phyloP scores from a whole-genome alignment of 345 rosid species.

The Populus nigra region DNA sequence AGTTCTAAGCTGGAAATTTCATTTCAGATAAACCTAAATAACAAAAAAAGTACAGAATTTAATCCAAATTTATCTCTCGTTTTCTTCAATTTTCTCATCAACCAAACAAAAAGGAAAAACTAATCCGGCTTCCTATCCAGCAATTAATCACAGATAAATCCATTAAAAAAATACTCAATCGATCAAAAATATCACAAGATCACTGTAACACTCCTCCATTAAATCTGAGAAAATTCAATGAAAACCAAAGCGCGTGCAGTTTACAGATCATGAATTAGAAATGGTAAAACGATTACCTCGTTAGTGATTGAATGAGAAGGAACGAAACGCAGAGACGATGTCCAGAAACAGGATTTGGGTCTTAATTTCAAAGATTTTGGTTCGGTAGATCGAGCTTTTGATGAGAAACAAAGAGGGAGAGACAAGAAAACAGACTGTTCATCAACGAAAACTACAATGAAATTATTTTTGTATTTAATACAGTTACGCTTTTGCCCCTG shows the following conservation, averaged over 20 bases:
- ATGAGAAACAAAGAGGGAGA: neutral
- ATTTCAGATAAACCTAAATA: neutral
- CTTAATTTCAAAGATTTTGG: conserved; percentile 2
- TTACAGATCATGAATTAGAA: conserved; percentile 10
- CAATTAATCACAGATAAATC: neutral
- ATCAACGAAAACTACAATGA: conserved; percentile 29
- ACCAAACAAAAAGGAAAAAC: neutral
- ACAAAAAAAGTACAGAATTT: neutral
- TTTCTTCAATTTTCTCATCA: conserved; percentile 1
- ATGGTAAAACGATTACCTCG: conserved; percentile 10
- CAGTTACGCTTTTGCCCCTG: conserved; percentile 25
- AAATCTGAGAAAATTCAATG: conserved; percentile 1
- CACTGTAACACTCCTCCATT: neutral
- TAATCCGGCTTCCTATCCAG: neutral
- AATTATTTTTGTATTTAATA: neutral
- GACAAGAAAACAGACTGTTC: conserved; percentile 10
- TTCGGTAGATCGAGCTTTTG: conserved; percentile 18
- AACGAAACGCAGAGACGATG: neutral
- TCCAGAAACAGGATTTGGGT: neutral
- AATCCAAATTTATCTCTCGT: neutral
- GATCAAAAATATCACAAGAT: neutral
- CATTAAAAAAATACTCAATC: neutral
- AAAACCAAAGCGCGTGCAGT: neutral
- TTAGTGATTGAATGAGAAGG: neutral
- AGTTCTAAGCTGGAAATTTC: neutral